Evolutionary conservation across 1,284 basidiomycete genomes (phyloP).

Genomic region (Chondrostereum purpureum): DNA sequence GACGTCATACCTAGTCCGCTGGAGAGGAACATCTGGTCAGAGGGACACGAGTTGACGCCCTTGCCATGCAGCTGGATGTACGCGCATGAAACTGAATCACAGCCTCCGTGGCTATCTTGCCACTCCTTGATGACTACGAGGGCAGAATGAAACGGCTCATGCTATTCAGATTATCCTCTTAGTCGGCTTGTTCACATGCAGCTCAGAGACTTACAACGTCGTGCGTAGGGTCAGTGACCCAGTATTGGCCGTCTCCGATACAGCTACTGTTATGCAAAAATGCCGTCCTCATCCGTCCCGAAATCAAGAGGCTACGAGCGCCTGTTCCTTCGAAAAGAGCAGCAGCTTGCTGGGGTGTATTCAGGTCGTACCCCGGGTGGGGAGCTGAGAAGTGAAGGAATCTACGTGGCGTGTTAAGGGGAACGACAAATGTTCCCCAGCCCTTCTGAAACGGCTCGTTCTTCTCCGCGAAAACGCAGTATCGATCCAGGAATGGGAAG

Average conservation of each 20-base stretch:
- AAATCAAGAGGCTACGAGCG: slow-evolving; percentile 31
- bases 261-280: slow-evolving; percentile 22
- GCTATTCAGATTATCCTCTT: slow-evolving; percentile 12
- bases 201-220: slow-evolving; percentile 24
- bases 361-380: slow-evolving; percentile 31
- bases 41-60: slow-evolving; percentile 24
- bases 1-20: slow-evolving; percentile 31
- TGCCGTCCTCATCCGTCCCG: slow-evolving; percentile 31
- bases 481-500: slow-evolving; percentile 22
- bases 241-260: slow-evolving; percentile 22
- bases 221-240: slow-evolving; percentile 37
- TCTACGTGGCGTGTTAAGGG: slow-evolving; percentile 19
- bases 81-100: slow-evolving; percentile 29
- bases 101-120: slow-evolving; percentile 29
- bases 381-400: slow-evolving; percentile 35
- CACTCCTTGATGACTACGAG: slow-evolving; percentile 28
- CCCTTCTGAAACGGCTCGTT: slow-evolving; percentile 27
- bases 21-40: slow-evolving; percentile 35
- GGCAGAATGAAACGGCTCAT: slow-evolving; percentile 30
- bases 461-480: slow-evolving; percentile 31
- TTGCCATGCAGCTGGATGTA: slow-evolving; percentile 40
- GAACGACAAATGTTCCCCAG: slow-evolving; percentile 35
- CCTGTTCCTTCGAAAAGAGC: slow-evolving; percentile 28
- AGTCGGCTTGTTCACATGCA: too few relatives aligned
- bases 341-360: slow-evolving; percentile 32